Base-by-base conservation (phyloP, 2,329 filamentous ascomycete species). In the Xylariaceae sp. region DNA sequence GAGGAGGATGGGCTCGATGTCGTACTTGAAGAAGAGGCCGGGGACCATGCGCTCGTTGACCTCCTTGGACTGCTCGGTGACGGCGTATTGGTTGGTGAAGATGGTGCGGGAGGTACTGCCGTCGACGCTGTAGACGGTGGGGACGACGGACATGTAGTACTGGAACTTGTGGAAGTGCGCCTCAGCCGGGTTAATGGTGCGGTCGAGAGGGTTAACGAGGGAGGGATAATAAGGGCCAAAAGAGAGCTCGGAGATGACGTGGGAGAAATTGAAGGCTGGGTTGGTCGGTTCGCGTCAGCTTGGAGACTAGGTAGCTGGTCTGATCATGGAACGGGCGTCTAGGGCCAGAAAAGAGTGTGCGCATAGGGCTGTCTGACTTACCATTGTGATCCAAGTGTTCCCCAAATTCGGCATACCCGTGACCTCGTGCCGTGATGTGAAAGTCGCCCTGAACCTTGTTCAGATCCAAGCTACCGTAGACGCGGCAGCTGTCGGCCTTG, bases 391-490 rank as follows among this genome's bases (percentile, higher is more conserved):
- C 87, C 50, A 97, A 68, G 69, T 97, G 90, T 30, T 69, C 72
- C 30, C 83, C 87, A 51, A 81, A 74, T 60, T 90, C 89, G 65
- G 80, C 78, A 65, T 98, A 98, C n/a, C 93, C 93, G 64, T 97
- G 91, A 0, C 93, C 93, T 47, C 89, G 72, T 3, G 93, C 93
- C 2, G 93, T 98, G 58, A 98, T 93, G 63, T 98, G 93, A 61
- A 98, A 97, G 64, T 98, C 91, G 3, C 91, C 93, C 66, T 96
- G 91, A 34, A 98, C 93, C 69, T 94, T 95, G 66, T 98, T 98
- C 52, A 94, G 78, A 53, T 95, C 86, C 63, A 98, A 65, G 56
- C 81, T 94, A 26, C 93, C 93, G 64, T 81, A 98, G 49, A 98
- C 81, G 36, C 93, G 81, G 64, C 93, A 98, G 48, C 86, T 85